Evolutionary conservation across 176 grass and related monocot genomes (phyloP).

Genomic region (Zoysia japonica): DNA sequence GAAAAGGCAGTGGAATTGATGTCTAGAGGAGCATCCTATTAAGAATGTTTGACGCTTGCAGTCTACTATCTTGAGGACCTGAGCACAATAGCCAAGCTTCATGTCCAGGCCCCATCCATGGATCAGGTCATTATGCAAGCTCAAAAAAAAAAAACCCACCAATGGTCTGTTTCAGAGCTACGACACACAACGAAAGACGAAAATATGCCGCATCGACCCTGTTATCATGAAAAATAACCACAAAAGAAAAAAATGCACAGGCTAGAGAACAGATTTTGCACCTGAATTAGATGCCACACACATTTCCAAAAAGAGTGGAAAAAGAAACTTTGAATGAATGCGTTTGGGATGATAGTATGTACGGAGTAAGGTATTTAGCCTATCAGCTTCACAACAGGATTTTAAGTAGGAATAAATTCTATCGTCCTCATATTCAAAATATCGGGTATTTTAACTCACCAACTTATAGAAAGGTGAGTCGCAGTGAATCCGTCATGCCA

Average conservation of each 20-base stretch:
- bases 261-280: constrained; percentile 28
- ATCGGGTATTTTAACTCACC: too few species aligned
- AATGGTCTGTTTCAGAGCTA: not conserved
- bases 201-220: not conserved
- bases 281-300: constrained; percentile 99
- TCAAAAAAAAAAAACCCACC: not conserved
- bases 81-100: constrained; percentile 96
- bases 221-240: constrained; percentile 22
- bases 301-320: constrained; percentile 90
- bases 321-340: constrained; percentile 40
- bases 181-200: not conserved
- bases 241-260: not conserved
- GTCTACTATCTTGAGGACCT: constrained; percentile 49
- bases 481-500: too few species aligned
- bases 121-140: constrained; percentile 84
- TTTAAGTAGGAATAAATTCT: too few species aligned
- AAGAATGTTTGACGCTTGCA: not conserved
- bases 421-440: too few species aligned
- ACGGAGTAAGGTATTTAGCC: too few species aligned
- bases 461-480: too few species aligned
- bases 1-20: not conserved
- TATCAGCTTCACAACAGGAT: too few species aligned
- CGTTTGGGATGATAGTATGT: too few species aligned
- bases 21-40: not conserved
- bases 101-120: constrained; percentile 99